Conservation (phyloP, 352 stramenopile genomes). For the Pythium plurisporium region DNA sequence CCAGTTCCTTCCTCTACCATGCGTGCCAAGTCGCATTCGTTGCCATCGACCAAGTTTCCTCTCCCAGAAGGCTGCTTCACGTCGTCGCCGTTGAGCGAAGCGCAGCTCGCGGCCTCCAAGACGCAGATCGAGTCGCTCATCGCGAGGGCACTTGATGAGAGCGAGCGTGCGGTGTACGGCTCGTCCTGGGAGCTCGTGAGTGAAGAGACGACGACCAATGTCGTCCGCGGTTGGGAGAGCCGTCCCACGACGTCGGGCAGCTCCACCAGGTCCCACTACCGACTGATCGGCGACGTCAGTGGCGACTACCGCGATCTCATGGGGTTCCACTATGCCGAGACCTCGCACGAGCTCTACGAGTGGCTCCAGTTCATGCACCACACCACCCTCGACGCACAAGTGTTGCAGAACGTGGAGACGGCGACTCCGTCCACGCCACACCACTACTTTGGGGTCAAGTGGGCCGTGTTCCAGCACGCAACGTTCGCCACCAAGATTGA, state of each 20-base stretch:
- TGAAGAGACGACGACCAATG: no score
- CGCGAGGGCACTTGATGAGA: neutral
- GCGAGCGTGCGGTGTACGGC: constrained; percentile 8
- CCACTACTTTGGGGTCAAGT: constrained; percentile 80
- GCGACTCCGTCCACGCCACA: constrained; percentile 25
- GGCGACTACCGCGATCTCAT: constrained; percentile 61
- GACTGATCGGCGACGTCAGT: constrained; percentile 56
- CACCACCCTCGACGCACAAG: constrained; percentile 53
- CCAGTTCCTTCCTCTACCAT: no score
- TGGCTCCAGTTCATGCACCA: constrained; percentile 70
- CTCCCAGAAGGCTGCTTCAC: neutral
- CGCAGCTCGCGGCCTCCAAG: neutral
- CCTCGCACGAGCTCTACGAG: constrained; percentile 48
- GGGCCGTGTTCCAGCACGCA: constrained; percentile 56
- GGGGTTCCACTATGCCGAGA: constrained; percentile 65
- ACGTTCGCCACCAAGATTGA: constrained; percentile 61
- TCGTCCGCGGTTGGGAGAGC: no score
- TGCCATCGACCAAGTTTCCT: constrained; percentile 1
- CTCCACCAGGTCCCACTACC: constrained; percentile 22
- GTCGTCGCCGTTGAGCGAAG: neutral
- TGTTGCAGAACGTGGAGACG: constrained; percentile 73
- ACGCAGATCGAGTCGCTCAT: constrained; percentile 1
- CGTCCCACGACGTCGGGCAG: constrained; percentile 1
- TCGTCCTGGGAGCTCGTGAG: constrained; percentile 10
- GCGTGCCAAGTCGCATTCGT: neutral